These are phyloP conservation scores for Perilla frutescens DNA, from an alignment of 257 asterid genomes.

Conservation along the genomic window DNA sequence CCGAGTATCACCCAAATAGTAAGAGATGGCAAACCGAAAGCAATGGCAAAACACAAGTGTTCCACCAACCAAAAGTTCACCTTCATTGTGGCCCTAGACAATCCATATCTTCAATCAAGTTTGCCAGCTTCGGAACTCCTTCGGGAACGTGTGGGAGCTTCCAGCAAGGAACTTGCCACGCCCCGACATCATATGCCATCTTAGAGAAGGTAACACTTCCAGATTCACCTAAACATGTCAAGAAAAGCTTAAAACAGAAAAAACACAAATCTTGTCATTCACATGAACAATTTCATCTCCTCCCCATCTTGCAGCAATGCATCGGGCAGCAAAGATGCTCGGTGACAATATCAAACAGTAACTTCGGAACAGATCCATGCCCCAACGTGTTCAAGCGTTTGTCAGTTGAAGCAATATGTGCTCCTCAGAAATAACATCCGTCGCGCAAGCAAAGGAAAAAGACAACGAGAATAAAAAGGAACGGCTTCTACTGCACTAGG, in stretches of 20 bases:
- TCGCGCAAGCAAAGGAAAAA: constrained; percentile 22
- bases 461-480: constrained; percentile 7
- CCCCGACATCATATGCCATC: constrained; percentile 65
- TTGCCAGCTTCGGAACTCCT: constrained; percentile 97
- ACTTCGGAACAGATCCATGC: constrained; percentile 84
- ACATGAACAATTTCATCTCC: not conserved
- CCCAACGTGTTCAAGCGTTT: constrained; percentile 72
- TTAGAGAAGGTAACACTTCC: constrained; percentile 66
- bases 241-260: not conserved
- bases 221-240: not conserved
- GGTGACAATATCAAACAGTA: constrained; percentile 70
- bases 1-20: constrained; percentile 82
- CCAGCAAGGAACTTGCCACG: constrained; percentile 90
- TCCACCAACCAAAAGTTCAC: constrained; percentile 71
- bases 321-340: constrained; percentile 75
- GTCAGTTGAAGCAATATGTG: constrained; percentile 83
- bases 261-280: not conserved
- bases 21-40: constrained; percentile 76
- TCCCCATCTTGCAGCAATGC: constrained; percentile 65
- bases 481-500: constrained; percentile 6
- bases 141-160: constrained; percentile 88
- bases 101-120: constrained; percentile 81
- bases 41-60: constrained; percentile 59
- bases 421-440: constrained; percentile 43
- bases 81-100: constrained; percentile 73